Conservation (phyloP, 805 yeast species). For the Candida bentonensis region DNA sequence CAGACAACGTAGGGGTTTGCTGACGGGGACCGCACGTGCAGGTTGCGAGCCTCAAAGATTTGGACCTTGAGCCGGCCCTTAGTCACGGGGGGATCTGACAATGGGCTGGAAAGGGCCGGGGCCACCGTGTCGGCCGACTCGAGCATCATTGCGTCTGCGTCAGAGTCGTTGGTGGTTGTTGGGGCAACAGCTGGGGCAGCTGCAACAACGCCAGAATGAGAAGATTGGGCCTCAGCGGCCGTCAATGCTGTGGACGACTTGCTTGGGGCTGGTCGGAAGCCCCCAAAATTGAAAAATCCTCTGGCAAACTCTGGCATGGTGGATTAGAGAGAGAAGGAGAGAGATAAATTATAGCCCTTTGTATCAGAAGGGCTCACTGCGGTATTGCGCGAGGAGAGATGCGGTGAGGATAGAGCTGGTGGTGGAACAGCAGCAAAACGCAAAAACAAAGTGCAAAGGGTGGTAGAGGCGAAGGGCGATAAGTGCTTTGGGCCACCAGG, state of each 20-base stretch:
- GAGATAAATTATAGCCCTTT: no score
- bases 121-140: neutral
- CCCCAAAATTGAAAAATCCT: slow-evolving; percentile 1
- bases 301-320: slow-evolving; percentile 3
- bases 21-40: slow-evolving; percentile 27
- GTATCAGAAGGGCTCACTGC: no score
- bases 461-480: no score
- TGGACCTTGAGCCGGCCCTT: slow-evolving; percentile 67
- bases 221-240: neutral
- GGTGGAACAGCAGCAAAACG: no score
- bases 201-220: neutral
- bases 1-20: slow-evolving; percentile 55
- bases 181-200: neutral
- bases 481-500: no score
- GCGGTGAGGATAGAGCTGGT: no score
- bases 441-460: no score
- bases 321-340: neutral
- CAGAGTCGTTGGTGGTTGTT: neutral
- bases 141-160: neutral
- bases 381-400: no score
- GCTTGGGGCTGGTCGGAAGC: slow-evolving; percentile 1
- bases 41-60: slow-evolving; percentile 65
- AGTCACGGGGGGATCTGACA: slow-evolving; percentile 12
- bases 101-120: slow-evolving; percentile 60
- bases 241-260: neutral